Evolutionary conservation across 805 yeast species (phyloP), one percentile per base, ranked within the genome.

Genomic region (Metschnikowia amazonensis): DNA sequence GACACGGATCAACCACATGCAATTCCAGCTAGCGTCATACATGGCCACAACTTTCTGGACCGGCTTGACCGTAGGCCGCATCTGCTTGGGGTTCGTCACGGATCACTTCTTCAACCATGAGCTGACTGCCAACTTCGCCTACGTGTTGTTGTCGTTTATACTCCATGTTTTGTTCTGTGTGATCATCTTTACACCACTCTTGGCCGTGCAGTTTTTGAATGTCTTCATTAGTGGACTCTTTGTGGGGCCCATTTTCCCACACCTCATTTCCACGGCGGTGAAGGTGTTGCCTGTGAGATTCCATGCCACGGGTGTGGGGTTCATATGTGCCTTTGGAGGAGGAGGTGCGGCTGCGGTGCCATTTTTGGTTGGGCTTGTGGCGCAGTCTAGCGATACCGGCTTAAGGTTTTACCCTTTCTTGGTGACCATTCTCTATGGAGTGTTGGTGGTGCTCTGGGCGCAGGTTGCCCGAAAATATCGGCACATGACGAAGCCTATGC

Each of bases 271-370:
- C 11, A 76, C 83, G 8, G 74, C 88, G 1, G 63, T 85, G 37
- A 79, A 80, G 44, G 66, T 80, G 2, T 60, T 88, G 35, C 95
- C 95, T 0, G 63, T 66, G 23, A 72, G 70, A 33, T 65, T 76
- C 43, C 85, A 84, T 43, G 77, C 85, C 8, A 64, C 79, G 14
- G 90, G 89, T 1, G 74, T 88, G 7, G 90, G 95, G 0, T 70
- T 85, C 44, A 79, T 84, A 17, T 81, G 89, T 45, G 89, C 94
- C 0, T 60, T 86, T 48, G 95, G 95, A 5, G 90, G 94, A 3
- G 79, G 83, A 13, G 96, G 95, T 1, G 86, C 85, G n/a, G 92
- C 95, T 0, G 72, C 79, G 0, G 50, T 86, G 5, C 94, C 95
- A 1, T 84, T 80, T 50, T 43, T 79, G 2, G 72, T 82, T 30